Evolutionary conservation across 306 rosid species (phyloP), one percentile per base, ranked within the genome.

Genomic region (Castanea mollissima): DNA sequence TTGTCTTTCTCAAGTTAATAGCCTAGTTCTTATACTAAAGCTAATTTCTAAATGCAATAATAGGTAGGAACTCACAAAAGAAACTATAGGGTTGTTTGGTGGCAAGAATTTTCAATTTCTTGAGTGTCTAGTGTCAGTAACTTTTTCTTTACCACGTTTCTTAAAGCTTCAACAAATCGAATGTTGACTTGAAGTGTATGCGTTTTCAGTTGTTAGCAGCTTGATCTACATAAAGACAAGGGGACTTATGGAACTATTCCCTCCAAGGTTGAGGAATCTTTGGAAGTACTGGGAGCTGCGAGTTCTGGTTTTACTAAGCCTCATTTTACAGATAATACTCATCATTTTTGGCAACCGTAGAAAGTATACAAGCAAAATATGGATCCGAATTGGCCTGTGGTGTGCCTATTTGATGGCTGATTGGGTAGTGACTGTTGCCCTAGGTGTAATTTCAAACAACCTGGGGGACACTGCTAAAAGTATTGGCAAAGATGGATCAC

Each of bases 391-490:
- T 62, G 35, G 8, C 27, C 13, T 62, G 41, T 35, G 41, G 41
- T 62, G 69, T 62, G 23, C 69, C 35, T 62, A 62, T 62, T 62
- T 62, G 34, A 62, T 62, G 69, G 69, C 35, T 25, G 69, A 62
- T 13, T 62, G 4, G 4, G 35, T 62, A n/a, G 35, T 35, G 7
- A 62, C 18, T 25, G 1, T 62, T 19, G 35, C 0, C 1, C 12
- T 62, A 5, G 69, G 69, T 62, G 69, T 62, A 0, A 62, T 62
- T 0, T 62, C 35, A 25, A 62, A 2, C 1, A 20, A 62, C 13
- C 69, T 21, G 21, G 21, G 21, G 21, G 21, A 21, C 21, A 21
- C 21, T 21, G 21, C 21, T 21, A 21, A 21, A 21, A 21, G 21
- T 21, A 21, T 21, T 21, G 21, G 21, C 21, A 21, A 21, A 21